These are phyloP conservation scores for Rhipidocladum racemiflorum DNA, from an alignment of 176 grass and related monocot species.

Conservation along the genomic window DNA sequence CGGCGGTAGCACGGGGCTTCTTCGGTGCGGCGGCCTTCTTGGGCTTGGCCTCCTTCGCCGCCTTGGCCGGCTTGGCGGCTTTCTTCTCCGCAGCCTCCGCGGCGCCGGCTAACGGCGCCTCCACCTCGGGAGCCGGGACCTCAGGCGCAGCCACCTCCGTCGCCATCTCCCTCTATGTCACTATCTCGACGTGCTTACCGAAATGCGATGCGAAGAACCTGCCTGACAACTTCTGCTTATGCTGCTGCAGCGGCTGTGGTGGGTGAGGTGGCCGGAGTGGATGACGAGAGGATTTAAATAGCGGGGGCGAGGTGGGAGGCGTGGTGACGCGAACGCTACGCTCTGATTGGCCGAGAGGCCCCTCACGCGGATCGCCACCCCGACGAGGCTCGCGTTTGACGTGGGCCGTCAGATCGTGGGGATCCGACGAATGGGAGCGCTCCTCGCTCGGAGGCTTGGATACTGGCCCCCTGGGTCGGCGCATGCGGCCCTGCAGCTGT, in stretches of 20 bases:
- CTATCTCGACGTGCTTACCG: neutral
- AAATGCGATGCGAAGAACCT: neutral
- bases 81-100: conserved; percentile 15
- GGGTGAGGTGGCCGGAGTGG: neutral
- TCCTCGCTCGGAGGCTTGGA: neutral
- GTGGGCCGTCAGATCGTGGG: neutral
- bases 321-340: neutral
- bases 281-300: conserved; percentile 45
- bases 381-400: neutral
- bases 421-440: conserved; percentile 24
- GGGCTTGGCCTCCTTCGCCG: conserved; percentile 47
- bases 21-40: conserved; percentile 37
- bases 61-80: conserved; percentile 20
- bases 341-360: conserved; percentile 31
- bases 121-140: neutral
- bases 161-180: conserved; percentile 17
- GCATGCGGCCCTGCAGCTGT: neutral
- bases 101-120: neutral
- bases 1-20: conserved; percentile 38
- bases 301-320: neutral
- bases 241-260: neutral
- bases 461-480: neutral
- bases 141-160: conserved; percentile 13
- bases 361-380: conserved; percentile 48
- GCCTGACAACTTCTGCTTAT: neutral